Evolutionary conservation across 1,139 yeast genomes (phyloP).

Genomic region (Blastobotrys persicus): DNA sequence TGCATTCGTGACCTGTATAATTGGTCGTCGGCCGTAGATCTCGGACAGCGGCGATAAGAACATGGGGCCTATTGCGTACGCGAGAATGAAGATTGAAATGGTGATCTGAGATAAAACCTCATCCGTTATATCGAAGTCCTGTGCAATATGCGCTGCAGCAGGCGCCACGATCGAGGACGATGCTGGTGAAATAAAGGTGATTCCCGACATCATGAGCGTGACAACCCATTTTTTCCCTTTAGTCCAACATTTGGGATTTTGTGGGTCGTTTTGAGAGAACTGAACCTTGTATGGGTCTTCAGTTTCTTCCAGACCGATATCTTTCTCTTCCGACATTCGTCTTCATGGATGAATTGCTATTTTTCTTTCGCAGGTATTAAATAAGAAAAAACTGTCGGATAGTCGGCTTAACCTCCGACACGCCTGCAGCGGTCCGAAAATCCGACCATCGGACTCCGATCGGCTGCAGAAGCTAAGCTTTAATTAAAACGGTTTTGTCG

Average conservation of each 20-base stretch:
- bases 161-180: constrained; percentile 61
- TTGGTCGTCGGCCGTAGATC: constrained; percentile 53
- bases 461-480: too few relatives aligned
- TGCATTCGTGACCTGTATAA: constrained; percentile 50
- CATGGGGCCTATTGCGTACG: constrained; percentile 64
- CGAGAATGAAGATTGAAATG: constrained; percentile 56
- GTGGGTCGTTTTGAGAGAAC: constrained; percentile 48
- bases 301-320: neutral
- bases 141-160: constrained; percentile 48
- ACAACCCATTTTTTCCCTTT: constrained; percentile 41
- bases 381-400: neutral
- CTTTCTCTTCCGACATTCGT: neutral
- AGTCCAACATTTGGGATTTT: constrained; percentile 59
- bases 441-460: neutral
- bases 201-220: constrained; percentile 49
- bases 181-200: constrained; percentile 56
- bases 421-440: neutral
- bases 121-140: constrained; percentile 42
- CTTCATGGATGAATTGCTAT: too few relatives aligned
- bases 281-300: neutral
- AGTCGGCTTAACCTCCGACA: neutral
- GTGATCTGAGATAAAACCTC: constrained; percentile 45
- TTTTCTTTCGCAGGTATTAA: too few relatives aligned
- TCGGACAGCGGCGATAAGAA: constrained; percentile 61
- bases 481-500: too few relatives aligned